Percentiles rank a stretch among this genome's conserved stretches.
Evolutionary conservation across 129 eudicot species (phyloP).

Genomic region (Lactuca saligna): DNA sequence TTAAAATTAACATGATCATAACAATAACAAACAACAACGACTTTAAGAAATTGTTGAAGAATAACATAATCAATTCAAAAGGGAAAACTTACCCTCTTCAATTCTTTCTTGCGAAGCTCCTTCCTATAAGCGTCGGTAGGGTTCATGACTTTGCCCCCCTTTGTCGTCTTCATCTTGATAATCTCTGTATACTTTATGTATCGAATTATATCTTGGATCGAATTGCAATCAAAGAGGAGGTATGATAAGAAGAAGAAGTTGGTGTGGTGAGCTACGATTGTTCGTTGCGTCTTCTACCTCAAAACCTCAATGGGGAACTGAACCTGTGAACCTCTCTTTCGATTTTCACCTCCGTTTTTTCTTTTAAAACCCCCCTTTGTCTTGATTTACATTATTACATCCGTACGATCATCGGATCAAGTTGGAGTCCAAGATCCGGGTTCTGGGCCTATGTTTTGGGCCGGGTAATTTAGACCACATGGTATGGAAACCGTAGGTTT

Average conservation of each 20-base stretch:
- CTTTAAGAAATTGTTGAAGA: neutral
- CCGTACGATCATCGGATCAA: too few relatives aligned
- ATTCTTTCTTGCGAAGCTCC: constrained; percentile 92
- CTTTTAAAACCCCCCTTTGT: neutral
- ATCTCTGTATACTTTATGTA: constrained; percentile 6
- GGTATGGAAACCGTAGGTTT: too few relatives aligned
- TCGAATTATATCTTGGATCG: constrained; percentile 13
- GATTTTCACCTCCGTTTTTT: constrained; percentile 13
- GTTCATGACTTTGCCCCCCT: constrained; percentile 99
- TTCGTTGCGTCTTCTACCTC: constrained; percentile 20
- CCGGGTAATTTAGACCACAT: too few relatives aligned
- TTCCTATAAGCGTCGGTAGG: constrained; percentile 99
- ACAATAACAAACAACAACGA: neutral
- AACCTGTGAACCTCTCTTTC: constrained; percentile 22
- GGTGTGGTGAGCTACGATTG: constrained; percentile 18
- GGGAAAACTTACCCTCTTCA: constrained; percentile 61
- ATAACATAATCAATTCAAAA: constrained; percentile 4
- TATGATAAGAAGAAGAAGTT: constrained; percentile 5
- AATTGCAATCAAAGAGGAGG: constrained; percentile 6
- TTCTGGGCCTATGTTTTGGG: too few relatives aligned
- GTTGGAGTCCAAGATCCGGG: too few relatives aligned
- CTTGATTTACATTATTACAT: neutral
- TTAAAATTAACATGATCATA: constrained; percentile 7
- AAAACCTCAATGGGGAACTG: constrained; percentile 28
- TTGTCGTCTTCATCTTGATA: constrained; percentile 83